phyloP scores from a whole-genome alignment of 2,329 filamentous ascomycete species.

The Neonectria magnoliae region DNA sequence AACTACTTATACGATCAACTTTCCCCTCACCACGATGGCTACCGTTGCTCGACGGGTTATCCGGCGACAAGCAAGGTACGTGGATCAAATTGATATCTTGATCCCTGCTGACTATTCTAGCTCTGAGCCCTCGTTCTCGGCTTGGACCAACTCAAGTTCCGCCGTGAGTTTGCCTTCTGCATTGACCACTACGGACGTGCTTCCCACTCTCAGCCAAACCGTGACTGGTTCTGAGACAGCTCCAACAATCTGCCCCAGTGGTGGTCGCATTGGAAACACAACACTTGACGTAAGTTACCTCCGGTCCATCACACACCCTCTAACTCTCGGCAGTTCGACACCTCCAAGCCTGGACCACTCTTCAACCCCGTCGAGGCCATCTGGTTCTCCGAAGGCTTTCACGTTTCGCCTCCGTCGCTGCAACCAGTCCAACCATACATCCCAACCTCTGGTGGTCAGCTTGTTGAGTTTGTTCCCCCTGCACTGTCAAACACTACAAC shows the following conservation, averaged over 20 bases:
- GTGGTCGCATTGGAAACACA: conserved; percentile 49
- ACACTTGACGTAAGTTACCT: conserved; percentile 50
- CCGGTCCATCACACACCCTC: neutral
- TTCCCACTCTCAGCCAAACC: conserved; percentile 15
- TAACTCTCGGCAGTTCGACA: conserved; percentile 49
- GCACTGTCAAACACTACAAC: conserved; percentile 43
- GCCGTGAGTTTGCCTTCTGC: conserved; percentile 45
- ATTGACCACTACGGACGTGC: conserved; percentile 6
- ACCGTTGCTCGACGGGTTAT: conserved; percentile 43
- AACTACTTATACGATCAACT: conserved; percentile 53
- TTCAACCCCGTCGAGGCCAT: conserved; percentile 53
- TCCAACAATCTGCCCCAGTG: conserved; percentile 42
- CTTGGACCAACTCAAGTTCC: conserved; percentile 47
- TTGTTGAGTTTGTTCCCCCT: conserved; percentile 53
- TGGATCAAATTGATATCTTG: neutral
- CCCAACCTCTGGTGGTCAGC: conserved; percentile 52
- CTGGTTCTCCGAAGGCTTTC: conserved; percentile 56
- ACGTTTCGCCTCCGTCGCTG: conserved; percentile 49
- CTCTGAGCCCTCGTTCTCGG: conserved; percentile 17
- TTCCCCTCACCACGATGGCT: conserved; percentile 51
- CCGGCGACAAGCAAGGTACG: conserved; percentile 45
- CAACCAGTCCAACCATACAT: conserved; percentile 47
- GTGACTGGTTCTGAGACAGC: conserved; percentile 15
- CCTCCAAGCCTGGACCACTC: conserved; percentile 48
- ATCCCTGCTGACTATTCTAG: conserved; percentile 33